Conservation (phyloP, 495 filamentous ascomycete genomes). For the Hypoxylon rickii region DNA sequence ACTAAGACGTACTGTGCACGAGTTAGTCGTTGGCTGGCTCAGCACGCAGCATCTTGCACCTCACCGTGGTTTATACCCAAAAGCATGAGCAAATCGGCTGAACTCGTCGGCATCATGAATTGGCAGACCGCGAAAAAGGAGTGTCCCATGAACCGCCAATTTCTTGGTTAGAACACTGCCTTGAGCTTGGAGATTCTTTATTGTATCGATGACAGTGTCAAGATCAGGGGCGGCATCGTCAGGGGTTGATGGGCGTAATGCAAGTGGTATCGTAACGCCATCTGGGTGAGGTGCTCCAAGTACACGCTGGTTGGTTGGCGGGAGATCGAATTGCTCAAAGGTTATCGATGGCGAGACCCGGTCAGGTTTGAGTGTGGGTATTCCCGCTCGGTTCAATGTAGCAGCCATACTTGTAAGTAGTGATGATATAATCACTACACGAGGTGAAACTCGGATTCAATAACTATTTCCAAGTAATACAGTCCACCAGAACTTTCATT, state of each 20-base stretch:
- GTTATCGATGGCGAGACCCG: slow-evolving; percentile 17
- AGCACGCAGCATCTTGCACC: too few relatives aligned
- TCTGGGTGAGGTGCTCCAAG: slow-evolving; percentile 46
- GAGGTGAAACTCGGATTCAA: too few relatives aligned
- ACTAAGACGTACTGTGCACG: slow-evolving; percentile 14
- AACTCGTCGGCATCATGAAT: slow-evolving; percentile 48
- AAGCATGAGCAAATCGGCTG: slow-evolving; percentile 58
- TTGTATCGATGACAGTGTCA: slow-evolving; percentile 38
- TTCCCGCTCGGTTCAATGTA: neutral
- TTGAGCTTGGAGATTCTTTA: slow-evolving; percentile 32
- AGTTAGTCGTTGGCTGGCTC: slow-evolving; percentile 10
- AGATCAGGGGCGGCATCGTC: slow-evolving; percentile 31
- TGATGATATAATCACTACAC: neutral
- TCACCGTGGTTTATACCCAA: slow-evolving; percentile 53
- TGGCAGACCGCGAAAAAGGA: slow-evolving; percentile 45
- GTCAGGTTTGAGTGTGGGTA: slow-evolving; percentile 3
- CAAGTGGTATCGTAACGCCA: slow-evolving; percentile 48
- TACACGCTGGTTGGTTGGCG: slow-evolving; percentile 46
- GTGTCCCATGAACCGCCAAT: slow-evolving; percentile 43
- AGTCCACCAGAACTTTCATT: too few relatives aligned
- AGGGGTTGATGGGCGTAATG: slow-evolving; percentile 40
- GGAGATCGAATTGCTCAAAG: slow-evolving; percentile 39
- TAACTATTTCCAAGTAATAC: too few relatives aligned
- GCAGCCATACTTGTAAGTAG: slow-evolving; percentile 13
- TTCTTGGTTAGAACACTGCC: slow-evolving; percentile 38